Percentiles rank a stretch among this genome's conserved stretches.
phyloP scores from a whole-genome alignment of 2,329 filamentous ascomycete species.

The Colletotrichum melonis region DNA sequence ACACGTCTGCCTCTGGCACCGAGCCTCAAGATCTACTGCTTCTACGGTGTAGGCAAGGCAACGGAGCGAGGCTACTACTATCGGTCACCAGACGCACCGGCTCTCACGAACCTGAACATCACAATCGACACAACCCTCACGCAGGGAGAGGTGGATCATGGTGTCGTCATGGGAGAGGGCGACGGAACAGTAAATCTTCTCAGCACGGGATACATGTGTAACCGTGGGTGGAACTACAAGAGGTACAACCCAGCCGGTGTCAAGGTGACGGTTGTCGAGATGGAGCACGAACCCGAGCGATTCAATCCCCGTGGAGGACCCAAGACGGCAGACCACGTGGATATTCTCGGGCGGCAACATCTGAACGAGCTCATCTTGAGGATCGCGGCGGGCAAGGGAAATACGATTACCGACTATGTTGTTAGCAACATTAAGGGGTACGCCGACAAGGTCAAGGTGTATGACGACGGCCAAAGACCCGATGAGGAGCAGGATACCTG shows the following conservation, averaged over 20 bases:
- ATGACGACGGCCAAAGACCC: conserved; percentile 64
- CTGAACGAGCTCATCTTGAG: conserved; percentile 91
- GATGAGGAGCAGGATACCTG: background rate
- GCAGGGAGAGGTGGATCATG: conserved; percentile 77
- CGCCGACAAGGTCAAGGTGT: conserved; percentile 84
- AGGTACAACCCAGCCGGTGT: conserved; percentile 90
- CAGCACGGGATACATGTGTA: conserved; percentile 95
- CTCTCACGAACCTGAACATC: conserved; percentile 76
- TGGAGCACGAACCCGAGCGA: conserved; percentile 94
- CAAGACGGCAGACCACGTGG: conserved; percentile 89
- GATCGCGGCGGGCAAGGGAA: conserved; percentile 86
- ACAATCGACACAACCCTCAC: conserved; percentile 77
- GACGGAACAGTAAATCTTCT: conserved; percentile 97
- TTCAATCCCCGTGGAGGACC: conserved; percentile 84
- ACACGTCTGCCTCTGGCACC: conserved; percentile 88
- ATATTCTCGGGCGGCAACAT: conserved; percentile 89
- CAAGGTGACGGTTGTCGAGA: conserved; percentile 88
- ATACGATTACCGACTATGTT: conserved; percentile 81
- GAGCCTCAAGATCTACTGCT: conserved; percentile 94
- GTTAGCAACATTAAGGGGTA: conserved; percentile 87
- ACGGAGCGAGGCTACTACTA: conserved; percentile 96
- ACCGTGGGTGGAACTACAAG: conserved; percentile 92
- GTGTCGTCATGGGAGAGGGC: conserved; percentile 94
- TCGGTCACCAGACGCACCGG: conserved; percentile 72
- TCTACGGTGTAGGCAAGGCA: conserved; percentile 94